Conservation (phyloP, 2,329 filamentous ascomycete genomes). For the Colletotrichum lini region DNA sequence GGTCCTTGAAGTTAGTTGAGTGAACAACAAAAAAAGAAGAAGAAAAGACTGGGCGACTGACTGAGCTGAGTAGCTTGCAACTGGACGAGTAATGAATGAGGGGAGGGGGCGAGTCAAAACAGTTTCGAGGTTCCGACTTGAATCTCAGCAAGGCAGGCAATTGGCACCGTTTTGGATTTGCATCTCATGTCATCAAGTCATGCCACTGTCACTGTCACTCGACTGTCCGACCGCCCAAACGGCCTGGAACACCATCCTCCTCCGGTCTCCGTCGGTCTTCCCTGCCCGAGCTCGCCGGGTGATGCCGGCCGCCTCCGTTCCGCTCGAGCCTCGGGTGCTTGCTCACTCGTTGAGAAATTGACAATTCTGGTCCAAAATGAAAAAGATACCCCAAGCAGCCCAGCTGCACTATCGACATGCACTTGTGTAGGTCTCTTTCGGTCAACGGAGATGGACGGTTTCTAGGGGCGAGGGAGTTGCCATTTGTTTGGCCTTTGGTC, state of each 20-base stretch:
- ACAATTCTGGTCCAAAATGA: background rate
- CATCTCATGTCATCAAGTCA: background rate
- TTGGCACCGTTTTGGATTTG: background rate
- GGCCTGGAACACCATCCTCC: slow-evolving; percentile 1
- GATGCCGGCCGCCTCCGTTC: background rate
- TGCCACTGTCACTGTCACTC: background rate
- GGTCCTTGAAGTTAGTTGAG: background rate
- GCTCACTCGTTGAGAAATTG: background rate
- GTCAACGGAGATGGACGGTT: too few species aligned
- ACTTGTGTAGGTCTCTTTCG: background rate
- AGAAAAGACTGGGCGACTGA: background rate
- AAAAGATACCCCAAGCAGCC: background rate
- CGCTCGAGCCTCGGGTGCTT: background rate
- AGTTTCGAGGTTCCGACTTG: background rate
- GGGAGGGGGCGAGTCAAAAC: background rate
- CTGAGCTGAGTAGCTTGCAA: background rate
- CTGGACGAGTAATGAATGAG: background rate
- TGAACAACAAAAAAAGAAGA: too few species aligned
- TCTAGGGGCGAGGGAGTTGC: background rate
- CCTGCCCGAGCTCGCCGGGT: slow-evolving; percentile 9
- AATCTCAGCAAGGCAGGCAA: background rate
- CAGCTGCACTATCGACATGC: background rate
- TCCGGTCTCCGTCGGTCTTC: background rate
- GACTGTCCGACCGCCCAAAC: background rate
- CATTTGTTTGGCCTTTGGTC: background rate